Percentiles rank a stretch among this genome's conserved stretches.
These are phyloP conservation scores for Trypanosoma boissoni DNA, from an alignment of 208 protist species.

Conservation along the genomic window DNA sequence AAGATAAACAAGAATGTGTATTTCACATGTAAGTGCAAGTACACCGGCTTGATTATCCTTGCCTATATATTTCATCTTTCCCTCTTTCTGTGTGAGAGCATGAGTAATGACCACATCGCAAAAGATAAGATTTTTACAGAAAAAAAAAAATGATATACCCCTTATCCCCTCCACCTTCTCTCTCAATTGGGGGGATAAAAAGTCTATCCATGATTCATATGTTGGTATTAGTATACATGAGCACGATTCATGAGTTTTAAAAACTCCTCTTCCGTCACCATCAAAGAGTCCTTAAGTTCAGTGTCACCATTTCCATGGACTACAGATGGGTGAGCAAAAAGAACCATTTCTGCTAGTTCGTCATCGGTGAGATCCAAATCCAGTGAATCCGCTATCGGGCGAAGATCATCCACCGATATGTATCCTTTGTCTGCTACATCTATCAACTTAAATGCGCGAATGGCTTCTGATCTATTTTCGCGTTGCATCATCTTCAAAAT, in stretches of 20 bases:
- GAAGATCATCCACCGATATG: slow-evolving; percentile 95
- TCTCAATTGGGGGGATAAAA: background rate
- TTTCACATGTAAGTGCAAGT: slow-evolving; percentile 3
- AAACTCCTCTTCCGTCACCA: slow-evolving; percentile 94
- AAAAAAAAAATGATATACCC: too few species aligned
- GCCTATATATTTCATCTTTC: background rate
- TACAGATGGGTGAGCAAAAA: slow-evolving; percentile 84
- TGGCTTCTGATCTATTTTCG: slow-evolving; percentile 80
- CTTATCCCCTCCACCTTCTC: too few species aligned
- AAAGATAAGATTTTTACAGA: too few species aligned
- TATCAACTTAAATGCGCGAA: slow-evolving; percentile 93
- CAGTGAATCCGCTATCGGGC: slow-evolving; percentile 86
- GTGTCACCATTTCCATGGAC: slow-evolving; percentile 48
- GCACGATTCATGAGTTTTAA: slow-evolving; percentile 96
- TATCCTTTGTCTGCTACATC: slow-evolving; percentile 90
- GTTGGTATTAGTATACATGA: slow-evolving; percentile 68
- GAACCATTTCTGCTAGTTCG: slow-evolving; percentile 96
- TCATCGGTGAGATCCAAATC: slow-evolving; percentile 95
- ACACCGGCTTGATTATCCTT: too few species aligned
- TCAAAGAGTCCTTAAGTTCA: slow-evolving; percentile 57
- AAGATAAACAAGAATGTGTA: slow-evolving; percentile 6
- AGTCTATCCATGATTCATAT: background rate
- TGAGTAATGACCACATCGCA: too few species aligned
- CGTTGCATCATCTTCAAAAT: slow-evolving; percentile 76
- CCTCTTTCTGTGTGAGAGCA: background rate